A percentile compares a stretch with the other conserved stretches of the same genome.
These are phyloP conservation scores for Lachnellula occidentalis DNA, from an alignment of 2,329 filamentous ascomycete species.

Conservation along the genomic window DNA sequence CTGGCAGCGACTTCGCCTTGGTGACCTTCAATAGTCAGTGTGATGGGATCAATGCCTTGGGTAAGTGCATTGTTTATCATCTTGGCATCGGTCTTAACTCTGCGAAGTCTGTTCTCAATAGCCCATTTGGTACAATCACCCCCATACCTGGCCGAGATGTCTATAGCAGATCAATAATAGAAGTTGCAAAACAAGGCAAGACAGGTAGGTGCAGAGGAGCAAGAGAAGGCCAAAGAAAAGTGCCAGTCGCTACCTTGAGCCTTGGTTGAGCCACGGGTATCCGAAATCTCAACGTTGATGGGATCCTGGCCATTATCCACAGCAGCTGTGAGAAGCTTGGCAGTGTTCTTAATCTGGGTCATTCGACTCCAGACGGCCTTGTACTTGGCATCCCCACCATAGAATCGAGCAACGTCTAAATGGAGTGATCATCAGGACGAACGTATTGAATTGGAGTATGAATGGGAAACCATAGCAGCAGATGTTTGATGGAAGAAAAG, in stretches of 20 bases:
- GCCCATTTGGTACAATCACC: conserved; percentile 32
- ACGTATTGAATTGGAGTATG: not conserved
- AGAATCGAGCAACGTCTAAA: conserved; percentile 17
- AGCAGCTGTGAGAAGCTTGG: conserved; percentile 16
- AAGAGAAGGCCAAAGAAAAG: not conserved
- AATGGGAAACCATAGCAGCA: not conserved
- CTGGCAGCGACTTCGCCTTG: conserved; percentile 4
- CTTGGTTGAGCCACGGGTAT: conserved; percentile 12
- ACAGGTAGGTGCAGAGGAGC: not conserved
- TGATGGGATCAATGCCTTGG: conserved; percentile 32
- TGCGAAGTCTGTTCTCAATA: conserved; percentile 36
- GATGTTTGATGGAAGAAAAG: not conserved
- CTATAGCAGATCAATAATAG: conserved; percentile 21
- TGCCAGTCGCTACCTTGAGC: conserved; percentile 10
- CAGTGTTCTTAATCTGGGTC: conserved; percentile 16
- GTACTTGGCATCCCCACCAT: conserved; percentile 20
- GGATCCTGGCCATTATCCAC: conserved; percentile 21
- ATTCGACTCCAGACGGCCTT: conserved; percentile 20
- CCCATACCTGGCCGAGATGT: conserved; percentile 25
- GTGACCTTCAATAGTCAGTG: conserved; percentile 24
- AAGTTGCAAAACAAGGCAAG: not conserved
- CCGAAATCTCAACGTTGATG: conserved; percentile 11
- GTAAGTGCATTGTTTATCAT: conserved; percentile 31
- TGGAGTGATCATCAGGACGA: conserved; percentile 5
- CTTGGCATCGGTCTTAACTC: conserved; percentile 35